These are phyloP conservation scores for Bjerkandera adusta DNA, from an alignment of 1,284 basidiomycete genomes.

Conservation along the genomic window DNA sequence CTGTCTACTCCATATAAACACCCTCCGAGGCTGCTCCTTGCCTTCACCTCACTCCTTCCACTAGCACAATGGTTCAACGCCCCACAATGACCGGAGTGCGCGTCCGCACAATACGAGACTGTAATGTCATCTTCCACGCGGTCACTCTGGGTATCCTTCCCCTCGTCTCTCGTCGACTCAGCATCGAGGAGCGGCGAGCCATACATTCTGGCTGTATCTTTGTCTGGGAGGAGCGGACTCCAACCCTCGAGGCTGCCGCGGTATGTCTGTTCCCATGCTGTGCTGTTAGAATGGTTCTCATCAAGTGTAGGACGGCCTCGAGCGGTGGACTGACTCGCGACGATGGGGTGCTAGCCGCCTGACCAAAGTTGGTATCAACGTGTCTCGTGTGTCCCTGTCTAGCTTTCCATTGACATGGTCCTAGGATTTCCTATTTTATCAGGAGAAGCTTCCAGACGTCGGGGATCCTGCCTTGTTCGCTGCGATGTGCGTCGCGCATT, in stretches of 20 bases:
- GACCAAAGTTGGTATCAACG: constrained; percentile 53
- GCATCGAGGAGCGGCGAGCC: constrained; percentile 40
- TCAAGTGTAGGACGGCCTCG: constrained; percentile 53
- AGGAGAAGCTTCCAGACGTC: constrained; percentile 36
- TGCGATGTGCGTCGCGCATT: constrained; percentile 22
- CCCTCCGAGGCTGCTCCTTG: neutral
- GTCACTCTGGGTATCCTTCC: constrained; percentile 35
- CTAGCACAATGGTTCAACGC: constrained; percentile 35
- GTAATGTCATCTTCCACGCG: constrained; percentile 43
- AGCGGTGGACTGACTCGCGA: constrained; percentile 58
- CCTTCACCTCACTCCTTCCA: constrained; percentile 1
- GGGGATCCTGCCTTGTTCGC: constrained; percentile 24
- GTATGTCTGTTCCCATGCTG: constrained; percentile 26
- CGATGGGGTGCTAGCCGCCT: constrained; percentile 76
- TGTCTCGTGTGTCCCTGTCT: neutral
- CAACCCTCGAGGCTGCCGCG: constrained; percentile 36
- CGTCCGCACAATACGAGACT: constrained; percentile 38
- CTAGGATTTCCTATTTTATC: constrained; percentile 40
- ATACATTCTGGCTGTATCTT: constrained; percentile 44
- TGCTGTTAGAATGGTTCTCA: constrained; percentile 1
- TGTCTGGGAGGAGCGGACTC: constrained; percentile 45
- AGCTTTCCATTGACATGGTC: constrained; percentile 12
- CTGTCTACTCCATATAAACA: too few species aligned
- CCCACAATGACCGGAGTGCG: constrained; percentile 44
- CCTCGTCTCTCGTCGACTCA: constrained; percentile 40